These are phyloP conservation scores for Yamadazyma buinensis DNA, from an alignment of 1,139 yeast species.

Conservation along the genomic window DNA sequence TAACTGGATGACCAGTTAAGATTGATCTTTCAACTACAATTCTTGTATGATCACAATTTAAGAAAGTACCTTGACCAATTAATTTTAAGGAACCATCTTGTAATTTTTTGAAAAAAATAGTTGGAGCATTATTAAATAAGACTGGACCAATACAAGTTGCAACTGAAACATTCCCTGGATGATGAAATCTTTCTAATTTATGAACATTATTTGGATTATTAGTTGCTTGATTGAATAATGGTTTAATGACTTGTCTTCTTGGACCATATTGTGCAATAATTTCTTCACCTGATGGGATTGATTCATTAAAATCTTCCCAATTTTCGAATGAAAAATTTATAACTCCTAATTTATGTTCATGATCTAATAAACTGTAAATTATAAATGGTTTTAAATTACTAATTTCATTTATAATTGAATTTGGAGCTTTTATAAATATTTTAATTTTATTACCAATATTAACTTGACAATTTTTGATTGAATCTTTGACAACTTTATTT, in stretches of 20 bases:
- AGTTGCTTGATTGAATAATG: slow-evolving; percentile 77
- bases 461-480: slow-evolving; percentile 54
- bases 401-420: slow-evolving; percentile 43
- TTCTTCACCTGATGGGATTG: slow-evolving; percentile 76
- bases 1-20: slow-evolving; percentile 91
- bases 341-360: slow-evolving; percentile 83
- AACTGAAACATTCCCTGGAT: slow-evolving; percentile 64
- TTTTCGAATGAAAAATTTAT: slow-evolving; percentile 78
- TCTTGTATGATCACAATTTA: slow-evolving; percentile 82
- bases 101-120: slow-evolving; percentile 56
- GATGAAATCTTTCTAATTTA: slow-evolving; percentile 80
- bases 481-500: slow-evolving; percentile 64
- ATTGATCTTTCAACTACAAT: slow-evolving; percentile 84
- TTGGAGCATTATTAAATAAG: slow-evolving; percentile 76
- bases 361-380: slow-evolving; percentile 70
- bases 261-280: slow-evolving; percentile 91
- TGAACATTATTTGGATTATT: slow-evolving; percentile 82
- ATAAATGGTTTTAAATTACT: slow-evolving; percentile 44
- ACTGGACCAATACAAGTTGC: slow-evolving; percentile 94
- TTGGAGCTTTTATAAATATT: slow-evolving; percentile 60
- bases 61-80: slow-evolving; percentile 86
- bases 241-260: slow-evolving; percentile 81
- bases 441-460: slow-evolving; percentile 64
- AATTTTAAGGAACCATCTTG: slow-evolving; percentile 55
- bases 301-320: slow-evolving; percentile 85